Conservation (phyloP, 805 yeast species). For the Candida berthetii region DNA sequence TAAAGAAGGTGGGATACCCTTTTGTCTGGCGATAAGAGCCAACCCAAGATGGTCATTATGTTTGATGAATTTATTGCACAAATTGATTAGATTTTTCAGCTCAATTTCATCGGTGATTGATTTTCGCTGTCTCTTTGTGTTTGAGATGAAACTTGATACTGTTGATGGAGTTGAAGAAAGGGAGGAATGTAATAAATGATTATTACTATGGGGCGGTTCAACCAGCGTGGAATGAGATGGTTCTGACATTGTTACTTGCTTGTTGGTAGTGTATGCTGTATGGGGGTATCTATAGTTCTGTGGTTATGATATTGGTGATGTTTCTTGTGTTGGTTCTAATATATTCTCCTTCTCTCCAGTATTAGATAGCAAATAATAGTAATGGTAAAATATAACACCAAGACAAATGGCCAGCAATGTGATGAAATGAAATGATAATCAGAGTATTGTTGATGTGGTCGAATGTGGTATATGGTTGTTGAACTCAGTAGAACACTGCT, state of each 20-base stretch:
- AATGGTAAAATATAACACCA: too few species aligned
- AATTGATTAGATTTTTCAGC: slow-evolving; percentile 35
- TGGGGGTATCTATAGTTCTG: too few species aligned
- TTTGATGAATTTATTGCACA: slow-evolving; percentile 49
- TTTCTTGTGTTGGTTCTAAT: too few species aligned
- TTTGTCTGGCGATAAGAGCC: slow-evolving; percentile 74
- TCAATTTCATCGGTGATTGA: neutral
- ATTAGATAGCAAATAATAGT: too few species aligned
- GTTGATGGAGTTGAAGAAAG: neutral
- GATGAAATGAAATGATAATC: too few species aligned
- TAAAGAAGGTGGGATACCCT: slow-evolving; percentile 80
- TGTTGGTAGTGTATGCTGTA: too few species aligned
- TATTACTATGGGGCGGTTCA: neutral
- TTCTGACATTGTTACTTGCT: neutral
- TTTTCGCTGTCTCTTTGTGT: slow-evolving; percentile 3
- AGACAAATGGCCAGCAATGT: too few species aligned
- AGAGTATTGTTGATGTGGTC: too few species aligned
- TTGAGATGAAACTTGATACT: slow-evolving; percentile 7
- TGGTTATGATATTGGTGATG: too few species aligned
- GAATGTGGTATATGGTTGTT: too few species aligned
- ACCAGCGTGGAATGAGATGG: neutral
- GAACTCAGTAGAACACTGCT: too few species aligned
- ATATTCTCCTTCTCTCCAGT: too few species aligned
- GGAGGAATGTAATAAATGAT: neutral
- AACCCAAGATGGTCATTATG: slow-evolving; percentile 65